Percentiles rank a stretch among this genome's conserved stretches.
Conservation (phyloP, 768 basidiomycete genomes). For the Amanita jacksonii region DNA sequence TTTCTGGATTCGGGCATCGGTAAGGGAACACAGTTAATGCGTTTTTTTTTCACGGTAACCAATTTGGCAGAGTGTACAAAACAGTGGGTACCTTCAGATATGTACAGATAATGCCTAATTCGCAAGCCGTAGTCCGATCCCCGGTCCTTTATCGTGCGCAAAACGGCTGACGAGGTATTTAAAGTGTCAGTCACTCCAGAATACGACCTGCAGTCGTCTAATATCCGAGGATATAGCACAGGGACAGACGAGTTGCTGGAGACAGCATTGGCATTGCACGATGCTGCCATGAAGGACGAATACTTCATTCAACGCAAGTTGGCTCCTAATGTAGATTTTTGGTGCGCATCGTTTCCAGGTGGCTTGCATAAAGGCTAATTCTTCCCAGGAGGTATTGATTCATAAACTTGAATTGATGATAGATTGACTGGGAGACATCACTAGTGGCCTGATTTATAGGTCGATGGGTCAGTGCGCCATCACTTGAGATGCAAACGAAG, state of each 20-base stretch:
- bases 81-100: slow-evolving; percentile 34
- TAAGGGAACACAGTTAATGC: slow-evolving; percentile 17
- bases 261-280: slow-evolving; percentile 83
- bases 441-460: slow-evolving; percentile 80
- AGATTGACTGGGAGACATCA: neutral
- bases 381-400: slow-evolving; percentile 5
- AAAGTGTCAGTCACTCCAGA: slow-evolving; percentile 47
- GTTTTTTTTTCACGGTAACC: neutral
- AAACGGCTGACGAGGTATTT: slow-evolving; percentile 89
- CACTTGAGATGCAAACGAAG: neutral
- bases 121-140: slow-evolving; percentile 64
- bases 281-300: slow-evolving; percentile 83
- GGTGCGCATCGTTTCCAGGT: slow-evolving; percentile 34
- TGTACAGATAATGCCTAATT: slow-evolving; percentile 1
- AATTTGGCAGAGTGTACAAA: slow-evolving; percentile 50
- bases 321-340: slow-evolving; percentile 89
- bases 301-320: slow-evolving; percentile 78
- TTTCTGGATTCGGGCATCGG: slow-evolving; percentile 89
- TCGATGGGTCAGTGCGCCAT: slow-evolving; percentile 59
- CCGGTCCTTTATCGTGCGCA: slow-evolving; percentile 82
- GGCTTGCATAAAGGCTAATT: neutral
- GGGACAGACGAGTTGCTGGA: slow-evolving; percentile 79
- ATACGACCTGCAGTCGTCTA: neutral
- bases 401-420: neutral
- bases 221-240: slow-evolving; percentile 38